Evolutionary conservation across 345 rosid genomes (phyloP).

Genomic region (Lenwebbia sp.): DNA sequence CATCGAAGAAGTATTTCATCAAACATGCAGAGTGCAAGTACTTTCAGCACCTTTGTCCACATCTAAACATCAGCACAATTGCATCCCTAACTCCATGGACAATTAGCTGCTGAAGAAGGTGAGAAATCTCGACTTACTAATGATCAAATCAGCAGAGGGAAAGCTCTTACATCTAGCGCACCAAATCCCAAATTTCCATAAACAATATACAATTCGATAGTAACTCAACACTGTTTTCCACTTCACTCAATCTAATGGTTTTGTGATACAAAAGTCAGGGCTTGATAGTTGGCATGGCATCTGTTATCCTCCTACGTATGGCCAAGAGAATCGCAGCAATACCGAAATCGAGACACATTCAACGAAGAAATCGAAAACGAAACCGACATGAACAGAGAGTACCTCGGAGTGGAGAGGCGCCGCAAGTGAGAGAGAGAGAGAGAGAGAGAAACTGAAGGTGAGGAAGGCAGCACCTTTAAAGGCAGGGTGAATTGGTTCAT

Average conservation of each 20-base stretch:
- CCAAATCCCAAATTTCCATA: neutral
- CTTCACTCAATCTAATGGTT: neutral
- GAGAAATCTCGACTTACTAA: neutral
- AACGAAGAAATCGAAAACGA: neutral
- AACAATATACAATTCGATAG: fast-evolving
- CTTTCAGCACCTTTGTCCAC: neutral
- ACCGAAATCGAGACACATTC: neutral
- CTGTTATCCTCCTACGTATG: too few relatives aligned
- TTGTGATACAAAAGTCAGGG: neutral
- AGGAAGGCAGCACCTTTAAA: neutral
- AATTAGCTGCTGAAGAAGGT: neutral
- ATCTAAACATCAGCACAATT: neutral
- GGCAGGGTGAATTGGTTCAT: neutral
- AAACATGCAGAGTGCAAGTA: neutral
- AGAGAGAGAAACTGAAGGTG: neutral
- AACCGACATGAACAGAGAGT: neutral
- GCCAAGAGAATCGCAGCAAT: neutral
- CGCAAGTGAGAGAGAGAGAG: neutral
- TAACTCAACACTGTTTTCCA: neutral
- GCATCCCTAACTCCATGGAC: neutral
- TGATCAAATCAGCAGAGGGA: neutral
- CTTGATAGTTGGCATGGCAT: neutral
- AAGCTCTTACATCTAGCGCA: neutral
- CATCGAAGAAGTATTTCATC: neutral
- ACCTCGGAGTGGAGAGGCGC: neutral